Conservation (phyloP, 116 monocot genomes). For the Dioscorea cayenensis region DNA sequence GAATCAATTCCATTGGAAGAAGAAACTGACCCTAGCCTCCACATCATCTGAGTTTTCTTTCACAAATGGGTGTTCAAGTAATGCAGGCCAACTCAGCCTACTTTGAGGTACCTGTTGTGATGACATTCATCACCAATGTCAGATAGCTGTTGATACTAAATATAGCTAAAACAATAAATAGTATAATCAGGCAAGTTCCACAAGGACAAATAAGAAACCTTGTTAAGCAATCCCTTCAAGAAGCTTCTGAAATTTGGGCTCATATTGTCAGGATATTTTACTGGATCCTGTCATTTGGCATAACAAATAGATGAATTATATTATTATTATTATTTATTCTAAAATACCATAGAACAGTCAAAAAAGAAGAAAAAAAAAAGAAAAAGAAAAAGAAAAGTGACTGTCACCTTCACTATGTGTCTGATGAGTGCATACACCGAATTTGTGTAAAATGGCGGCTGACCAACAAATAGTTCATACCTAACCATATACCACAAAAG, state of each 20-base stretch:
- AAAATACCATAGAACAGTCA: not conserved
- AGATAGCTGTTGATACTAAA: slow-evolving; percentile 2
- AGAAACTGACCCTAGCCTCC: slow-evolving; percentile 42
- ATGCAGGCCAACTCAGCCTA: slow-evolving; percentile 85
- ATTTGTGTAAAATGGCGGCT: slow-evolving; percentile 99
- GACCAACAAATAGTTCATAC: slow-evolving; percentile 97
- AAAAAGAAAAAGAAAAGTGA: not conserved
- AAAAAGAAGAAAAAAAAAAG: no score
- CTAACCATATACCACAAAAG: slow-evolving; percentile 24
- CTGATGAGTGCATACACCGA: slow-evolving; percentile 97
- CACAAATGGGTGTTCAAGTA: slow-evolving; percentile 98
- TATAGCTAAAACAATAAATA: not conserved
- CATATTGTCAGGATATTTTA: slow-evolving; percentile 98
- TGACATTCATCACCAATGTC: slow-evolving; percentile 5
- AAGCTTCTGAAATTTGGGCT: slow-evolving; percentile 84
- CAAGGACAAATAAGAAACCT: slow-evolving; percentile 43
- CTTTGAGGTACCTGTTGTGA: slow-evolving; percentile 60
- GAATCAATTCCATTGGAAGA: not conserved
- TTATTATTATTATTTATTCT: not conserved
- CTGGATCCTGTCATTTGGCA: slow-evolving; percentile 75
- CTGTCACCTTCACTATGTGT: slow-evolving; percentile 84
- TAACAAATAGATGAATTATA: slow-evolving; percentile 8
- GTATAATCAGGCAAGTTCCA: not conserved
- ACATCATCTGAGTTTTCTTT: slow-evolving; percentile 57
- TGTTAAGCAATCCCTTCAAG: slow-evolving; percentile 91